Percentiles rank a stretch among this genome's conserved stretches.
Conservation (phyloP, 1,139 yeast species). For the Taphrina populina region DNA sequence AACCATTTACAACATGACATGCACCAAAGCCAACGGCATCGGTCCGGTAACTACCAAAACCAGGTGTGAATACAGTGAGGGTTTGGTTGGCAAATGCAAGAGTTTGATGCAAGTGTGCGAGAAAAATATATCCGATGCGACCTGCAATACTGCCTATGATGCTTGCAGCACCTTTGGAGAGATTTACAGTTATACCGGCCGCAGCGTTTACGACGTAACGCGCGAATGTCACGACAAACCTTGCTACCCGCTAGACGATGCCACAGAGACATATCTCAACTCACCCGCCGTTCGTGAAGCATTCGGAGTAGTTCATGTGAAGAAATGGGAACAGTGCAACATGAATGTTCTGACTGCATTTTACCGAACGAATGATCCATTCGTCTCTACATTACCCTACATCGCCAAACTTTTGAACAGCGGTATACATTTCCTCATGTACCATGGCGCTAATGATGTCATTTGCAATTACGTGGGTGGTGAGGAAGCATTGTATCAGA, state of each 20-base stretch:
- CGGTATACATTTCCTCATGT: constrained; percentile 69
- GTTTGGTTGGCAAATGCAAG: constrained; percentile 74
- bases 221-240: constrained; percentile 77
- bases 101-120: constrained; percentile 81
- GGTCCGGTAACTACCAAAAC: constrained; percentile 80
- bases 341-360: constrained; percentile 64
- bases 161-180: constrained; percentile 84
- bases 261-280: constrained; percentile 68
- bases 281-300: constrained; percentile 68
- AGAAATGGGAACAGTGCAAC: constrained; percentile 77
- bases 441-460: constrained; percentile 86
- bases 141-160: constrained; percentile 92
- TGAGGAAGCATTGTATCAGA: constrained; percentile 68
- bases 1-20: constrained; percentile 93
- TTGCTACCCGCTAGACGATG: constrained; percentile 72
- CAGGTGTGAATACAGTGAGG: constrained; percentile 74
- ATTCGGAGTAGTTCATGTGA: constrained; percentile 72
- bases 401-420: constrained; percentile 45
- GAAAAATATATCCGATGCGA: constrained; percentile 70
- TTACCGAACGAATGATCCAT: constrained; percentile 8
- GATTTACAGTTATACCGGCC: constrained; percentile 85
- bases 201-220: constrained; percentile 87
- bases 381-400: constrained; percentile 19
- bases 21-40: constrained; percentile 45
- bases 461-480: constrained; percentile 90